phyloP scores from a whole-genome alignment of 176 grass and related monocot species.

The Elaeis guineensis region DNA sequence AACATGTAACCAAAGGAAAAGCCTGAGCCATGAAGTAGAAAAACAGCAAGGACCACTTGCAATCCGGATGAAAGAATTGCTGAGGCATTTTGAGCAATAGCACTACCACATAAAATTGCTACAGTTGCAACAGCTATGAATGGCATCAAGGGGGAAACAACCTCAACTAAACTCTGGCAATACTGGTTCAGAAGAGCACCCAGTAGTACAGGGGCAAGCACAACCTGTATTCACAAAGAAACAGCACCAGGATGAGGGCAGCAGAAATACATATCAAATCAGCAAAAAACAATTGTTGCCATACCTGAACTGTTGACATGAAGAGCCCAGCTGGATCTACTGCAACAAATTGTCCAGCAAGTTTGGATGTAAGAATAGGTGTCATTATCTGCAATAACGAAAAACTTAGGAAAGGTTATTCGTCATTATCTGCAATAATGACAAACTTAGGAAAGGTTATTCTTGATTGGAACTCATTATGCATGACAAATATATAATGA shows the following conservation, averaged over 20 bases:
- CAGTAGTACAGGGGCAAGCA: slow-evolving; percentile 72
- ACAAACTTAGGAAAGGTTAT: background rate
- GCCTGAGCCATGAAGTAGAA: slow-evolving; percentile 56
- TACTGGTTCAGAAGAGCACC: slow-evolving; percentile 96
- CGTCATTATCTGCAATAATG: slow-evolving; percentile 58
- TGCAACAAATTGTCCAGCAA: slow-evolving; percentile 82
- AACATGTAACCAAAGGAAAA: slow-evolving; percentile 82
- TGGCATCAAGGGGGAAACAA: slow-evolving; percentile 84
- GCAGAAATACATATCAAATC: background rate
- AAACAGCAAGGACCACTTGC: slow-evolving; percentile 54
- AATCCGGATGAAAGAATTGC: slow-evolving; percentile 67
- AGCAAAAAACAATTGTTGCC: background rate
- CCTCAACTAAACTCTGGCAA: slow-evolving; percentile 41
- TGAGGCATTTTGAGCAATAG: slow-evolving; percentile 76
- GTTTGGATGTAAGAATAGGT: slow-evolving; percentile 78
- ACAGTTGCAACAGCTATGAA: slow-evolving; percentile 73
- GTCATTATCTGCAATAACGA: slow-evolving; percentile 60
- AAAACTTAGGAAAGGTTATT: background rate
- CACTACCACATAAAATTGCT: slow-evolving; percentile 80
- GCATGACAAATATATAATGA: slow-evolving; percentile 1
- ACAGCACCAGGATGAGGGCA: background rate
- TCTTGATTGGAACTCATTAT: background rate
- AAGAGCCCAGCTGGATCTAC: slow-evolving; percentile 83
- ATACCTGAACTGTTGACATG: slow-evolving; percentile 78
- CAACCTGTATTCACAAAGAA: slow-evolving; percentile 46